Base-by-base conservation (phyloP, 257 asterid species). In the Thymus quinquecostatus region DNA sequence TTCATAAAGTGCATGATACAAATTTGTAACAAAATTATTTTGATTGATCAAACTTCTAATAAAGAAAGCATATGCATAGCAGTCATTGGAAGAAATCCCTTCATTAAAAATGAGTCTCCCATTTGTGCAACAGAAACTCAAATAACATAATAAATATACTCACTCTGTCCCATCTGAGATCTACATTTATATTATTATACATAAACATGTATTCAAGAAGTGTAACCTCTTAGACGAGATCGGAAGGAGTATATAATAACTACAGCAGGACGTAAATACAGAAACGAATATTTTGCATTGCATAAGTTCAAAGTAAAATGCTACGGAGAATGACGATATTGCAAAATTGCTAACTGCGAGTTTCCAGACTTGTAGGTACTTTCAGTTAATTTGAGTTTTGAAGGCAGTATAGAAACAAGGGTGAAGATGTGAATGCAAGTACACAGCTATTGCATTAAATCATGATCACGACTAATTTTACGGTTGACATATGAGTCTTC, bases 371-470 rank as follows among this genome's bases (percentile, higher is more conserved):
- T 56, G 7, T 10, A 28, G 2, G 27, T 2, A 3, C 53, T 8
- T 10, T 2, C 54, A 27, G 27, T 43, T 1, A 44, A 44, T 6
- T 21, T 50, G 27, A 2, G 54, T 43, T 45, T n/a, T 45, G 14
- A 10, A 7, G 47, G 48, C 59, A 34, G 33, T 48, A 48, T 32
- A 33, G 47, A 9, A 4, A 27, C 38, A 41, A 43, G 8, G 45
- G 28, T 65, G 45, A 44, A 49, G 57, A 56, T 66, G 43, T 13
- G 11, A 14, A 48, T 66, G 60, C 57, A 27, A 11, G 60, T 7
- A 32, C n/a, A 53, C 13, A 53, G 32, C 60, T 6, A 60, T 14
- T 60, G 38, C 9, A 60, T 48, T 47, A 36, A 27, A 13, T 14
- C 40, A 47, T 32, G 59, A 48, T 54, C 49, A 13, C 34, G 53